Base-by-base conservation (phyloP, 2,329 filamentous ascomycete genomes). In the Cercospora canescens region DNA sequence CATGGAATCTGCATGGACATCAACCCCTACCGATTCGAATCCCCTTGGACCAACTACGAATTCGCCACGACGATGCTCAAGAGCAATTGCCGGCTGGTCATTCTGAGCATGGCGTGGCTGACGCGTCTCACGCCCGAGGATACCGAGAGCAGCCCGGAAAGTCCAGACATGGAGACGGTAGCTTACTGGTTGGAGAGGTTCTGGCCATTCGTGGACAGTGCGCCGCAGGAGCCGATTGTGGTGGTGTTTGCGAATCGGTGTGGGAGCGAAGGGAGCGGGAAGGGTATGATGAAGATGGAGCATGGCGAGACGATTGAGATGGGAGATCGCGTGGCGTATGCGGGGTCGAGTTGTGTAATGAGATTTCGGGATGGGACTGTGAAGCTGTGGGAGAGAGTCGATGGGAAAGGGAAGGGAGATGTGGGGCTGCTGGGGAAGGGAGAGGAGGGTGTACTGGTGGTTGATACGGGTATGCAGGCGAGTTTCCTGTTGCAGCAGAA, bases 81-180 rank as follows among this genome's bases (percentile, higher is more conserved):
- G 1, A 78, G 79, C 0, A 73, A 83, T 0, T 85, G 89, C 0
- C 87, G 88, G 14, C 68, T 94, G 0, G 87, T 92, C 1, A 86
- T 93, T 35, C 71, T 94, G 0, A 87, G 86, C 4, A 94, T 94
- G 91, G 91, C 92, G 0, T 94, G 91, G 91, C 81, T 91, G 34
- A 92, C 90, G 16, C 75, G 80, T 30, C 75, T 87, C 26, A 1
- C 81, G 76, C 63, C 87, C 82, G 67, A 84, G 82, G 72, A 82
- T 77, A 1, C 81, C 72, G 18, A 64, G 66, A 7, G 88, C 81
- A 74, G 87, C 73, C 65, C 81, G 71, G 30, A 80, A 69, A 69
- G 86, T 58, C 90, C 91, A 0, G 91, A 94, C 69, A 84, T 91
- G 79, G 87, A 91, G 26, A 93, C 91, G 0, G 75, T 94, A 8